A percentile compares a stretch with the other conserved stretches of the same genome.
phyloP scores from a whole-genome alignment of 176 grass and related monocot genomes.

The Phragmites australis region DNA sequence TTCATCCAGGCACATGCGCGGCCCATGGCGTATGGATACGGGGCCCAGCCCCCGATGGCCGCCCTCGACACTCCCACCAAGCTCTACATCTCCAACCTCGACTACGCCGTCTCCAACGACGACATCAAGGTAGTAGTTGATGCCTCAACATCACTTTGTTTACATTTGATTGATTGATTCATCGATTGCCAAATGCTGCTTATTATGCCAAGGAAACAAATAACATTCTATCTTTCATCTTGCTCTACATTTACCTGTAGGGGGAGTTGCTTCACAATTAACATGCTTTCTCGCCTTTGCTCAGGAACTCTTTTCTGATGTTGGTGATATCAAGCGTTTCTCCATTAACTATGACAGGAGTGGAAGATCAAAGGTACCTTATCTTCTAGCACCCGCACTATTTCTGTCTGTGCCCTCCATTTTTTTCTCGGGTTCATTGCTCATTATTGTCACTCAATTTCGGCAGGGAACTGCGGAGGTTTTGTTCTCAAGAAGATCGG shows the following conservation, averaged over 20 bases:
- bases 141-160: too few relatives aligned
- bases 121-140: conserved; percentile 90
- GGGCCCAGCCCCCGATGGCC: conserved; percentile 21
- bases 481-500: conserved; percentile 54
- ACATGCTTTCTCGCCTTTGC: conserved; percentile 17
- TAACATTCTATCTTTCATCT: too few relatives aligned
- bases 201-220: neutral
- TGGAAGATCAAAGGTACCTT: conserved; percentile 79
- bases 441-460: conserved; percentile 13
- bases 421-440: neutral
- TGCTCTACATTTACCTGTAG: too few relatives aligned
- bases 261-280: too few relatives aligned
- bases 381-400: neutral
- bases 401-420: too few relatives aligned
- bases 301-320: conserved; percentile 66
- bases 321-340: conserved; percentile 53
- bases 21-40: conserved; percentile 22
- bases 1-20: neutral
- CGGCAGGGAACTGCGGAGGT: conserved; percentile 74
- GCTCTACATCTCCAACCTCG: conserved; percentile 80
- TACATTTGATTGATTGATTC: neutral
- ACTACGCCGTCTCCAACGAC: conserved; percentile 67
- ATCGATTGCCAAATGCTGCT: neutral
- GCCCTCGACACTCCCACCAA: conserved; percentile 51
- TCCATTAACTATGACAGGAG: conserved; percentile 76